Evolutionary conservation across 371 early-diverging fungal genomes (phyloP), one percentile per base, ranked within the genome.

Genomic region (Rhizopus sp.): DNA sequence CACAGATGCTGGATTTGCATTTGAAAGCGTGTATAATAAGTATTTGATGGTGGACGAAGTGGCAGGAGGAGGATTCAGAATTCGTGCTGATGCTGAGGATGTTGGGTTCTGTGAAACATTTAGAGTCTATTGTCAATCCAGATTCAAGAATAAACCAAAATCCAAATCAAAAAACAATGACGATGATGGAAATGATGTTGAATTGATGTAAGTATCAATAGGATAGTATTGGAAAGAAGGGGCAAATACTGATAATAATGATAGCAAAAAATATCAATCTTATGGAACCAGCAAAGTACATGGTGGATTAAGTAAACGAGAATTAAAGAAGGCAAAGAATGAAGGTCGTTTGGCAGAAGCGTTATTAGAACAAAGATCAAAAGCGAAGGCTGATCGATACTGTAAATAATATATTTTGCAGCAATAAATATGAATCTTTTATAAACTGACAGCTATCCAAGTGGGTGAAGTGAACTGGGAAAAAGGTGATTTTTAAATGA

Each of bases 341-440:
- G 83, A 88, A 55, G 94, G 94, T 2, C 82, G 77, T 8, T 63
- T 91, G 41, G 81, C 89, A 41, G 92, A 93, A 68, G 85, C 88
- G 17, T 69, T 94, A 57, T 65, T 94, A 62, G 90, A 91, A 72
- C 84, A 92, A 47, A 73, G 94, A 54, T 84, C 82, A 50, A 92
- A 93, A 69, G 69, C 88, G 40, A 94, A 94, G 64, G 80, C 88
- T 5, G 94, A 94, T 71, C 88, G 90, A 38, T 90, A 91, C 57
- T 91, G 92, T 78, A 92, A 91, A 76, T 91, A 78, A 75, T 32
- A 40, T 42, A 7, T 37, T 37, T 37, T 37, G 7, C 7, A 37
- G 13, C 38, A 37, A 15, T 13, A 45, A 45, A 45, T 23, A 23
- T 23, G 23, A 23, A 23, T 23, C 23, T 23, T 23, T 23, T 23